Base-by-base conservation (phyloP, 768 basidiomycete species). In the Suillus tomentosus region DNA sequence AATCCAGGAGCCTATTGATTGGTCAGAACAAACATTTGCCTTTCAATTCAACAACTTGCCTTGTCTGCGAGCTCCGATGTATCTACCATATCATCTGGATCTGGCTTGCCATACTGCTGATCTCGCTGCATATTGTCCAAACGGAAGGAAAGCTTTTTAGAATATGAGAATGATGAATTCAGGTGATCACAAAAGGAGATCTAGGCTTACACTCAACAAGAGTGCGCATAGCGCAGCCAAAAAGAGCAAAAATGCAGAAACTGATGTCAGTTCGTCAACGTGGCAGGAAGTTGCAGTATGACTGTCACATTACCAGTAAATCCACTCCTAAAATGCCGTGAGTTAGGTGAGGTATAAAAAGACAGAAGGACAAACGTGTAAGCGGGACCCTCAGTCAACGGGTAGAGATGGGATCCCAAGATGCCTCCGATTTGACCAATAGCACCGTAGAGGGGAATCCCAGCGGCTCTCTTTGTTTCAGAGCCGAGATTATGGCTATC, bases 21-120 rank as follows among this genome's bases (percentile, higher is more conserved):
- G 17, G 3, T 19, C 43, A 34, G 58, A 9, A 34, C 7, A 24
- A 15, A 54, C 1, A 42, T 36, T 34, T 9, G 3, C 3, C 40
- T 13, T 14, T 27, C 27, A 24, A 37, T 13, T 22, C 6, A 55
- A 48, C 14, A 37, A 64, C 79, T 36, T 65, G 86, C 88, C 76
- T 86, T 80, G 69, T 91, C 90, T 1, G 90, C 90, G 8, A 89
- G 71, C 65, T 88, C 83, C 34, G 81, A 79, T 0, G 87, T 90
- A 68, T 91, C 84, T 22, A 91, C 85, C 22, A 76, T 81, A 8
- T 78, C 79, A 64, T 82, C 75, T 9, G 74, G 76, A 59, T 78
- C 74, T 1, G 81, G 82, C 60, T 79, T 79, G 1, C 90, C 90
- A 63, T 86, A 84, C 34, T 76, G 64, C 51, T 73, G 76, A 68